Evolutionary conservation across 2,329 filamentous ascomycete genomes (phyloP).

Genomic region (Xylariales sp.): DNA sequence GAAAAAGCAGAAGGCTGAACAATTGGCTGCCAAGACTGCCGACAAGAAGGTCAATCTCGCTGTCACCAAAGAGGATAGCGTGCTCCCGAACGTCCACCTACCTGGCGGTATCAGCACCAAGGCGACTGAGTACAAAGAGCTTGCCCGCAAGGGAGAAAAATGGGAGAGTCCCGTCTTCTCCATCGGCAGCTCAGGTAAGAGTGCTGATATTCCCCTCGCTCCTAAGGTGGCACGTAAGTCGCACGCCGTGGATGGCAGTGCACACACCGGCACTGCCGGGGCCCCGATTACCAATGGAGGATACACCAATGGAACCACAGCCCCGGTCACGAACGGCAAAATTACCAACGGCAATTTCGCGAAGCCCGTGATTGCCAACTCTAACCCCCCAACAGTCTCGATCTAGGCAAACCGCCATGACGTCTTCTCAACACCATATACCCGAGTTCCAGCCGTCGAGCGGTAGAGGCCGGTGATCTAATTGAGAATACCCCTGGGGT

Average conservation of each 20-base stretch:
- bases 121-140: constrained; percentile 91
- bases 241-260: constrained; percentile 44
- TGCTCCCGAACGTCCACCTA: constrained; percentile 86
- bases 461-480: too few species aligned
- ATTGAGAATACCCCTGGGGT: constrained; percentile 11
- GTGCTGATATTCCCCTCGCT: constrained; percentile 74
- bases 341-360: constrained; percentile 27
- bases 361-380: constrained; percentile 17
- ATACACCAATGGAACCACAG: constrained; percentile 32
- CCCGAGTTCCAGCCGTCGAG: background rate
- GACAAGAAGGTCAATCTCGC: constrained; percentile 85
- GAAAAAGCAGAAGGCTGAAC: constrained; percentile 81
- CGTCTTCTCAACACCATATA: too few species aligned
- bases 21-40: constrained; percentile 64
- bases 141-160: constrained; percentile 86
- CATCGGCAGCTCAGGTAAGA: constrained; percentile 81
- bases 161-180: constrained; percentile 97
- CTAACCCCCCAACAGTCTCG: constrained; percentile 8
- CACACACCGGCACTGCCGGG: constrained; percentile 33
- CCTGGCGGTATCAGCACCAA: constrained; percentile 92
- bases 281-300: constrained; percentile 32
- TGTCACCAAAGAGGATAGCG: constrained; percentile 88
- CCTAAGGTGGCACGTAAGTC: constrained; percentile 63
- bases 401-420: constrained; percentile 1
- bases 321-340: background rate